Evolutionary conservation across 2,329 filamentous ascomycete genomes (phyloP).

Genomic region (Aspergillus sergii): DNA sequence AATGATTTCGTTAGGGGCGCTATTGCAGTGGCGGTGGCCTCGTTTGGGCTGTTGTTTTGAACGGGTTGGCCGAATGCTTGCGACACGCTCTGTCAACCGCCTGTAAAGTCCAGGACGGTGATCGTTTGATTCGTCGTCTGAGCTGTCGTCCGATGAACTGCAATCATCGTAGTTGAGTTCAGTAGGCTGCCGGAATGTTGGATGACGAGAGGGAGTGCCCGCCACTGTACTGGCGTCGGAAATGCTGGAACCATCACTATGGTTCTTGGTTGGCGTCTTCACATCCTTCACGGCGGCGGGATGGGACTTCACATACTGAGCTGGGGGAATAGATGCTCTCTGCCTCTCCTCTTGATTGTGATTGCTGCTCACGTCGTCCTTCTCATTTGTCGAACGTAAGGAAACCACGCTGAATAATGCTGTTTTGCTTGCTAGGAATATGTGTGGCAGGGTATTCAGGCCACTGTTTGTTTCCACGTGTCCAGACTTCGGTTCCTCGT

Average conservation of each 20-base stretch:
- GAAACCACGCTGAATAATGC: neutral
- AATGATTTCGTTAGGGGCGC: neutral
- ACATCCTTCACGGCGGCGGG: too few relatives aligned
- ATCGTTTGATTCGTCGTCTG: neutral
- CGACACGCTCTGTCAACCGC: neutral
- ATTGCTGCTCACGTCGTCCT: neutral
- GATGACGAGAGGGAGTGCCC: neutral
- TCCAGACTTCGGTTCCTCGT: neutral
- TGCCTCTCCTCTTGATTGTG: neutral
- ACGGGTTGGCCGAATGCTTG: neutral
- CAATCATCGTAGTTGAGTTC: neutral
- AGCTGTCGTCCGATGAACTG: neutral
- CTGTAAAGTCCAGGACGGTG: neutral
- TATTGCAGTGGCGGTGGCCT: neutral
- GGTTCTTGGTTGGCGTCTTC: too few relatives aligned
- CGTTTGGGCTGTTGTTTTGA: neutral
- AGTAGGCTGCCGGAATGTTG: neutral
- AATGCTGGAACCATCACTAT: neutral
- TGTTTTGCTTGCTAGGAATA: neutral
- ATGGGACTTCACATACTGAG: neutral
- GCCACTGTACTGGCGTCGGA: neutral
- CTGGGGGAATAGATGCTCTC: neutral
- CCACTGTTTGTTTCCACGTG: neutral
- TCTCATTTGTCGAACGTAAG: neutral
- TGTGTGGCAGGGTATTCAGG: neutral